phyloP scores from a whole-genome alignment of 202 grass and related monocot genomes.

The Eragrostis tef region DNA sequence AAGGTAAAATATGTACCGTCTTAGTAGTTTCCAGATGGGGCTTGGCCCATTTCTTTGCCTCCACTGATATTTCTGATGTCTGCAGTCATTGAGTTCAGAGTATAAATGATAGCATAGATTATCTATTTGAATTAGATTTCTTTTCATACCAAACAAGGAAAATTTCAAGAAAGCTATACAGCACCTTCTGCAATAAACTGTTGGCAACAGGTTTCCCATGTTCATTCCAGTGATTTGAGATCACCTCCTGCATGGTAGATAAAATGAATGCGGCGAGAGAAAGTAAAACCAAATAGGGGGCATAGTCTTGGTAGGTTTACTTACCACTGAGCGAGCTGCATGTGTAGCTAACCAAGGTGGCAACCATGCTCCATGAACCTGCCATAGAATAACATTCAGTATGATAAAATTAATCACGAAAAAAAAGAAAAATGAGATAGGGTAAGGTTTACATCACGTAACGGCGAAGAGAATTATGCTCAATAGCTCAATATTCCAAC shows the following conservation, averaged over 20 bases:
- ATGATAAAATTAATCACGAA: not conserved
- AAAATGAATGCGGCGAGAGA: conserved; percentile 12
- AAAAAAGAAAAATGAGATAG: not conserved
- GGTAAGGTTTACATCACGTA: not conserved
- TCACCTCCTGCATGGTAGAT: conserved; percentile 58
- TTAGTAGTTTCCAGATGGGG: conserved; percentile 77
- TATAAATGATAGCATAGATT: conserved; percentile 26
- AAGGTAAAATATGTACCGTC: conserved; percentile 55
- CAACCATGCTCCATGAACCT: conserved; percentile 92
- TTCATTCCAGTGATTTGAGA: conserved; percentile 69
- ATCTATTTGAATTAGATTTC: conserved; percentile 7
- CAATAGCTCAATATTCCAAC: not conserved
- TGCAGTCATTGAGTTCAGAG: conserved; percentile 45
- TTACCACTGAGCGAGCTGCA: conserved; percentile 58
- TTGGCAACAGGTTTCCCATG: conserved; percentile 66
- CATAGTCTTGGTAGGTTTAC: conserved; percentile 22
- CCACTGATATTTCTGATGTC: conserved; percentile 70
- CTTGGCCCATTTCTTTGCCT: conserved; percentile 71
- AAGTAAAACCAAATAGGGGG: conserved; percentile 42
- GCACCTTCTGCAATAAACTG: conserved; percentile 69
- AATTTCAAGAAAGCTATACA: conserved; percentile 7
- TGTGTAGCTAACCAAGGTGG: conserved; percentile 79
- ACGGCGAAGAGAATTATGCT: not conserved
- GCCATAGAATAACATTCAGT: conserved; percentile 39
- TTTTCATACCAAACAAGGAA: conserved; percentile 15